Conservation (phyloP, 73 alveolate species). For the Tetrahymena borealis region DNA sequence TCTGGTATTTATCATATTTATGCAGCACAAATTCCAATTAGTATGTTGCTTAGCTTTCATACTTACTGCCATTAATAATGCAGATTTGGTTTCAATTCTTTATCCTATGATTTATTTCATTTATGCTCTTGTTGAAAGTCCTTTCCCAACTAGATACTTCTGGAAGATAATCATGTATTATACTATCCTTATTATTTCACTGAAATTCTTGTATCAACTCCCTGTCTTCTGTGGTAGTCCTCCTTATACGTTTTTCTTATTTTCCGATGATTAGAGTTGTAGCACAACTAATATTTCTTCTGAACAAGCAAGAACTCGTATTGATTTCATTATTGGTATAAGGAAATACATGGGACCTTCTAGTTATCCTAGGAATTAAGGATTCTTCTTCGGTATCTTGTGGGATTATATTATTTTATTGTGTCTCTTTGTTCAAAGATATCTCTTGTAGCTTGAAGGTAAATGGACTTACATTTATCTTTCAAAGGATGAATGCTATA, state of each 20-base stretch:
- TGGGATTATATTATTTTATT: conserved; percentile 39
- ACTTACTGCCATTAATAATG: conserved; percentile 30
- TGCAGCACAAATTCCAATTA: conserved; percentile 4
- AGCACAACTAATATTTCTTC: conserved; percentile 16
- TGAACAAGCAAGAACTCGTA: conserved; percentile 33
- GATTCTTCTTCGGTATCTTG: conserved; percentile 31
- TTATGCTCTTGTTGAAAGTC: conserved; percentile 53
- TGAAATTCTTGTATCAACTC: conserved; percentile 50
- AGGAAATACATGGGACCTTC: conserved; percentile 52
- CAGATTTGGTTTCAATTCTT: conserved; percentile 40
- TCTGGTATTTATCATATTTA: conserved; percentile 18
- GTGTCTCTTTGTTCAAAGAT: conserved; percentile 23
- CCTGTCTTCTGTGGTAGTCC: conserved; percentile 64
- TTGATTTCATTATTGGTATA: conserved; percentile 56
- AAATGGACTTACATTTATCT: conserved; percentile 52
- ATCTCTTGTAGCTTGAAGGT: conserved; percentile 45
- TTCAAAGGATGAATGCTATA: conserved; percentile 24
- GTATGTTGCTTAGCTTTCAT: conserved; percentile 22
- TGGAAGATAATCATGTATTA: conserved; percentile 45
- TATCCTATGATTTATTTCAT: conserved; percentile 42
- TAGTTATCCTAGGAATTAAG: conserved; percentile 42
- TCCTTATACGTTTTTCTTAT: conserved; percentile 34
- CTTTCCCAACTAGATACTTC: conserved; percentile 44
- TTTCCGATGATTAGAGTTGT: conserved; percentile 31
- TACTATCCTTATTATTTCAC: conserved; percentile 22